Evolutionary conservation across 116 monocot genomes (phyloP), one percentile per base, ranked within the genome.

Genomic region (Thalassia testudinum): DNA sequence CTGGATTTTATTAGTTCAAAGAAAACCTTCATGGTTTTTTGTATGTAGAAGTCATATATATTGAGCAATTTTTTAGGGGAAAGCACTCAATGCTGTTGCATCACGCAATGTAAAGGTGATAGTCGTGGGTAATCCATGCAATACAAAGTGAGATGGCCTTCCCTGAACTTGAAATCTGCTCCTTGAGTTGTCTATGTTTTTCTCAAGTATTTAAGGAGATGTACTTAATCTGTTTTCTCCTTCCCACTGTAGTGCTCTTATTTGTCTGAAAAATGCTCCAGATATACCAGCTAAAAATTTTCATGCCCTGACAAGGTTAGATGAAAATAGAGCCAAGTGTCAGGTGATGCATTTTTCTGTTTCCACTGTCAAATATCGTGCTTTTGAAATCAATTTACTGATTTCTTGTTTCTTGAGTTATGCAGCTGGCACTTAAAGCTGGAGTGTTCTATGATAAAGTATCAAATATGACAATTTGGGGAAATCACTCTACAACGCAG

Each of bases 381-480:
- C 3, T 34, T 34, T 34, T 34, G 6, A 3, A 3, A 34, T 10
- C 10, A 34, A n/a, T n/a, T n/a, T 10, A 20, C 15, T 20, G 15
- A 7, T 45, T 15, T 45, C 7, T 45, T 45, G 15, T 45, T 20
- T 45, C 15, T 16, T 45, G 45, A 20, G 15, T 45, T 45, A 7
- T 63, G 62, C 78, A 95, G 93, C 66, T 95, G 42, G 88, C 93
- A 43, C 72, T 88, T 12, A 88, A 95, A 61, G 88, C 95, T 24
- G 88, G 99, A 52, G 99, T 99, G 42, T 99, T 99, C 66, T 99
- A 99, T 67, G 99, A 99, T 66, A 86, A 86, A 75, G 90, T 99
- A 50, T 99, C 99, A 50, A 99, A 99, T 59, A 60, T 86, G 71
- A 99, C 99, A 17, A 99, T 99, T 42, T 99, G 90, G 99, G 99